Evolutionary conservation across 495 filamentous ascomycete species (phyloP).

Genomic region (Rhypophila decipiens): DNA sequence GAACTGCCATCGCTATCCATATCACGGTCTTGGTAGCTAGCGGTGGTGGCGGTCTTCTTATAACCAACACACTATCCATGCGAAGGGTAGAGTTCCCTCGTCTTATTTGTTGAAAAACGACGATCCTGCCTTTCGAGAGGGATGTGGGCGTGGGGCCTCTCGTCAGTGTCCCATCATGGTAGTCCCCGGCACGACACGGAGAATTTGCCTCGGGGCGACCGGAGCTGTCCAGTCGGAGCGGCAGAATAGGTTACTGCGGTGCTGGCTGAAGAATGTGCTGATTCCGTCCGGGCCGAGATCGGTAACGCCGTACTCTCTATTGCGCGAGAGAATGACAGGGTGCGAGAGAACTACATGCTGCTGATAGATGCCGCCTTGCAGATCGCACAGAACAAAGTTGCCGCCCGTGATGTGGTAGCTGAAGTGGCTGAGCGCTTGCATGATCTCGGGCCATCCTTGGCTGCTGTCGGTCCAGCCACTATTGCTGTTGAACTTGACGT

Average conservation of each 20-base stretch:
- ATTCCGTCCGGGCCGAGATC: slow-evolving; percentile 30
- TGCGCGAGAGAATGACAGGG: slow-evolving; percentile 28
- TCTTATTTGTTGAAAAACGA: no score
- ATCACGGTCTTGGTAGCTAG: no score
- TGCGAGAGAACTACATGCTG: slow-evolving; percentile 25
- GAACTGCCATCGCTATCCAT: no score
- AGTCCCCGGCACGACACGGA: no score
- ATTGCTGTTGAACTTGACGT: slow-evolving; percentile 40
- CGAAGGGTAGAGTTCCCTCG: no score
- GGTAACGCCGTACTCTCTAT: slow-evolving; percentile 26
- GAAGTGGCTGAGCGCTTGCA: slow-evolving; percentile 40
- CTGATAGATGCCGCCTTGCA: slow-evolving; percentile 32
- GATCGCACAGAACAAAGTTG: slow-evolving; percentile 31
- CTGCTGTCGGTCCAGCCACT: slow-evolving; percentile 25
- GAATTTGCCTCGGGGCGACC: neutral
- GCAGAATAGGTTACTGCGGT: slow-evolving; percentile 3
- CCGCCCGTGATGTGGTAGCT: slow-evolving; percentile 33
- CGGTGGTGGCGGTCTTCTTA: no score
- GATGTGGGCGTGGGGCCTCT: no score
- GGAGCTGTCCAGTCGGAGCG: neutral
- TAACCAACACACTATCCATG: no score
- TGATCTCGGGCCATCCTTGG: slow-evolving; percentile 20
- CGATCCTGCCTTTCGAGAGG: no score
- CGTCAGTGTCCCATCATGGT: no score
- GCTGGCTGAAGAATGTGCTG: slow-evolving; percentile 29